Percentiles rank a stretch among this genome's conserved stretches.
Evolutionary conservation across 352 stramenopile species (phyloP).

Genomic region (Globisporangium perplexum): DNA sequence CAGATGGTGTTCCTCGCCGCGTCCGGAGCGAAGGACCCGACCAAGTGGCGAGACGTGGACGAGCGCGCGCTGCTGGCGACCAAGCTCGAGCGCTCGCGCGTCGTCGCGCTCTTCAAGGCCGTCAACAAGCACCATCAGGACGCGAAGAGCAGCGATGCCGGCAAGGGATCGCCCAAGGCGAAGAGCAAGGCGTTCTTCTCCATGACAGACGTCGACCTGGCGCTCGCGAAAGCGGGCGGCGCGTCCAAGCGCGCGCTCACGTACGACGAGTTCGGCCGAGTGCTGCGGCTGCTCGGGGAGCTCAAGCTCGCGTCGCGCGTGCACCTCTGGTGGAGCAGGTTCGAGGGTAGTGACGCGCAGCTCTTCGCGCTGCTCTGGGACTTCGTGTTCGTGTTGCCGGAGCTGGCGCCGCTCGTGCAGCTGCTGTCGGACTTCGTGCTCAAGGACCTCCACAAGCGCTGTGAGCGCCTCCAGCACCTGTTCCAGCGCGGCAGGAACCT

Average conservation of each 20-base stretch:
- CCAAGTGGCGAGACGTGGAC: slow-evolving; percentile 29
- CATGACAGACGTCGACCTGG: slow-evolving; percentile 51
- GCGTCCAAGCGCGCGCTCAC: slow-evolving; percentile 40
- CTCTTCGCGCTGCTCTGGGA: slow-evolving; percentile 42
- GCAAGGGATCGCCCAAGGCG: not conserved
- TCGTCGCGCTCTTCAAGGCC: slow-evolving; percentile 42
- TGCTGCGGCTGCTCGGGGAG: slow-evolving; percentile 28
- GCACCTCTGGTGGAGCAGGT: slow-evolving; percentile 42
- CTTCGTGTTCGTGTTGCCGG: slow-evolving; percentile 26
- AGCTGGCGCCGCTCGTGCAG: slow-evolving; percentile 18
- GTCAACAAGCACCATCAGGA: slow-evolving; percentile 22
- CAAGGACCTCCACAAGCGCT: slow-evolving; percentile 19
- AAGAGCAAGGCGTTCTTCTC: slow-evolving; percentile 28
- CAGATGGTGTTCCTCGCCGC: slow-evolving; percentile 39
- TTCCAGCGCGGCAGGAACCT: slow-evolving; percentile 19
- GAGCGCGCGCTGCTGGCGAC: slow-evolving; percentile 28
- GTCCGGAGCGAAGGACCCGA: slow-evolving; percentile 31
- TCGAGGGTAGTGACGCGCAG: slow-evolving; percentile 29
- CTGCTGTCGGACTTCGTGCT: slow-evolving; percentile 13
- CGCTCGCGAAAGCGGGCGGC: slow-evolving; percentile 41
- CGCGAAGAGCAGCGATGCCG: not conserved
- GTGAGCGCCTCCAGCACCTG: slow-evolving; percentile 26
- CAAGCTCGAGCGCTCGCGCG: slow-evolving; percentile 48
- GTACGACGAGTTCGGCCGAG: slow-evolving; percentile 35
- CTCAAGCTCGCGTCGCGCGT: slow-evolving; percentile 18